Evolutionary conservation across 192 early-diverging fungal genomes (phyloP).

Genomic region (Gaertneriomyces semiglobifer): DNA sequence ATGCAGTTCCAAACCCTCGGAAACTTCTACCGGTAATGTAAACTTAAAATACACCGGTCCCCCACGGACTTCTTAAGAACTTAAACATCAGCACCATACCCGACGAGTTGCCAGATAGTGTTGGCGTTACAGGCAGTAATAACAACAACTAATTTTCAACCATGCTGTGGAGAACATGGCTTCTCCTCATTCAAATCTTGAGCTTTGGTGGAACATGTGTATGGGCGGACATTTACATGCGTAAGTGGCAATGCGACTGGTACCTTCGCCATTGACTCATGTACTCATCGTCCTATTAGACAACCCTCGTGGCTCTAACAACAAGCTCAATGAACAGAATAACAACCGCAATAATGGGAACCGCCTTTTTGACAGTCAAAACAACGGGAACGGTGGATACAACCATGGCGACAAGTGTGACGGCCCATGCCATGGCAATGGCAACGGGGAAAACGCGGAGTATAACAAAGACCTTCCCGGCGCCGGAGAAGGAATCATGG

Average conservation of each 20-base stretch:
- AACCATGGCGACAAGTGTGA: conserved; percentile 31
- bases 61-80: too few relatives aligned
- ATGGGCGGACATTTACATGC: conserved; percentile 2
- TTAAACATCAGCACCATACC: too few relatives aligned
- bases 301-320: conserved; percentile 43
- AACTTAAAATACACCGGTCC: too few relatives aligned
- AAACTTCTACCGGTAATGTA: too few relatives aligned
- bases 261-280: neutral
- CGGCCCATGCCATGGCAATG: conserved; percentile 18
- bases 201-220: neutral
- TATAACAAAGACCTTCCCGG: conserved; percentile 24
- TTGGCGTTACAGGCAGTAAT: too few relatives aligned
- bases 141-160: too few relatives aligned
- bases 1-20: too few relatives aligned
- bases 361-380: conserved; percentile 38
- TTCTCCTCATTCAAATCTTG: neutral
- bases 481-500: conserved; percentile 32
- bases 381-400: conserved; percentile 39
- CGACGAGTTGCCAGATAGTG: too few relatives aligned
- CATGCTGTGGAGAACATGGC: too few relatives aligned
- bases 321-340: conserved; percentile 36
- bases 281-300: neutral
- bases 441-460: conserved; percentile 13
- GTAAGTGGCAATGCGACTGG: neutral
- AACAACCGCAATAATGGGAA: conserved; percentile 33